Conservation (phyloP, 169 alveolate species). For the Eimeria falciformis region DNA sequence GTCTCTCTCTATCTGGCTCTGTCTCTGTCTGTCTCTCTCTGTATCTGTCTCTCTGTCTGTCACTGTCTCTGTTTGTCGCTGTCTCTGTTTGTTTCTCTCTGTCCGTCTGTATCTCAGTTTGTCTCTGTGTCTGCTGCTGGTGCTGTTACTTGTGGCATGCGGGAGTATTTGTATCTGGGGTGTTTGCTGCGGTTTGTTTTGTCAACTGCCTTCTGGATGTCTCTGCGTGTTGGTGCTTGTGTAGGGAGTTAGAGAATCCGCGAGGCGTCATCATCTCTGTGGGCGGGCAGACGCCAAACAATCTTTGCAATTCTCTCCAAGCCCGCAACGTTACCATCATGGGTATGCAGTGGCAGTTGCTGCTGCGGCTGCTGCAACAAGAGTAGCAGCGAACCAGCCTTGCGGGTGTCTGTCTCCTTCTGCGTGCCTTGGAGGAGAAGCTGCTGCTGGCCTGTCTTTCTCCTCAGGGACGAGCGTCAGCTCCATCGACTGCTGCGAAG, state of each 20-base stretch:
- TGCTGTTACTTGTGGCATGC: no score
- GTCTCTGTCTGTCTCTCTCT: background rate
- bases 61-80: background rate
- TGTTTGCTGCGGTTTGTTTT: no score
- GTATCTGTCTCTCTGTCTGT: background rate
- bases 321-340: constrained; percentile 53
- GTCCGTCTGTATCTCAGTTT: no score
- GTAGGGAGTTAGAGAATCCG: constrained; percentile 84
- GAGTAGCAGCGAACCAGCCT: background rate
- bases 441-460: background rate
- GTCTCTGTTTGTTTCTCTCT: no score
- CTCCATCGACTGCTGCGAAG: constrained; percentile 91
- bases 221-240: no score
- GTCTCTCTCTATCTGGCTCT: background rate
- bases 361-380: background rate
- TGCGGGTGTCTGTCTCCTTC: background rate
- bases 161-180: no score
- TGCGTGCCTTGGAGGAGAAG: no score
- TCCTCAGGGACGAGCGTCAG: constrained; percentile 90
- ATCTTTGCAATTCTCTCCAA: constrained; percentile 84
- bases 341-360: background rate
- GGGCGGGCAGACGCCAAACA: constrained; percentile 94
- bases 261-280: constrained; percentile 88
- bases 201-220: no score
- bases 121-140: no score